Evolutionary conservation across 2,329 filamentous ascomycete genomes (phyloP).

Genomic region (Exutisphaerella laricina): DNA sequence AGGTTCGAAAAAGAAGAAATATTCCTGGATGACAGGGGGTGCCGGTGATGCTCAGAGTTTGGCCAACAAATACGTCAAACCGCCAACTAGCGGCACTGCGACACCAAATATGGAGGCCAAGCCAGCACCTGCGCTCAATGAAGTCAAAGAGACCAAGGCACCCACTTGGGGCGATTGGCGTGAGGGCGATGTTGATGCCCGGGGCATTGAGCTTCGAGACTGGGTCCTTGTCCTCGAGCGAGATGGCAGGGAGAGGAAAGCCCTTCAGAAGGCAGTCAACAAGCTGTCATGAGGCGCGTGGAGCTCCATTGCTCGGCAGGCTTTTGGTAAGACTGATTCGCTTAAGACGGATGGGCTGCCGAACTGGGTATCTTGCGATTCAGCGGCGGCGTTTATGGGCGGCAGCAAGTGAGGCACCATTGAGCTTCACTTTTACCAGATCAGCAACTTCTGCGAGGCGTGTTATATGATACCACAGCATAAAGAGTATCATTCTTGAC

Average conservation of each 20-base stretch:
- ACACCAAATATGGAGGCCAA: constrained; percentile 23
- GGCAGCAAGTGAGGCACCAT: neutral
- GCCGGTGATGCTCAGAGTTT: constrained; percentile 52
- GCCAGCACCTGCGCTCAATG: constrained; percentile 13
- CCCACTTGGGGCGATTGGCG: constrained; percentile 41
- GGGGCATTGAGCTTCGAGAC: constrained; percentile 77
- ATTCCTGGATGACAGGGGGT: constrained; percentile 66
- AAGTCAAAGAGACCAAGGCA: constrained; percentile 21
- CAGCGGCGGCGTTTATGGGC: constrained; percentile 2
- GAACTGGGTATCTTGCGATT: constrained; percentile 3
- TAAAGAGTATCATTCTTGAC: neutral
- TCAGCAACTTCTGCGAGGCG: neutral
- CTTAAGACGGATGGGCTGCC: neutral
- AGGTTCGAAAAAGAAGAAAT: constrained; percentile 58
- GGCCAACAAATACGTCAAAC: constrained; percentile 40
- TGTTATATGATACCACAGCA: neutral
- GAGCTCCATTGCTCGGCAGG: neutral
- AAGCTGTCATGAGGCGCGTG: constrained; percentile 11
- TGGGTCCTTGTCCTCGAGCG: constrained; percentile 72
- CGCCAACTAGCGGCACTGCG: constrained; percentile 21
- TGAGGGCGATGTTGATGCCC: constrained; percentile 71
- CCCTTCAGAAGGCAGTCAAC: constrained; percentile 50
- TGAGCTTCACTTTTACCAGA: constrained; percentile 1
- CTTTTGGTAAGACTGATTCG: constrained; percentile 2
- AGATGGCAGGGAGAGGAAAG: constrained; percentile 63